phyloP scores from a whole-genome alignment of 495 filamentous ascomycete genomes.

The Alectoria sarmentosa region DNA sequence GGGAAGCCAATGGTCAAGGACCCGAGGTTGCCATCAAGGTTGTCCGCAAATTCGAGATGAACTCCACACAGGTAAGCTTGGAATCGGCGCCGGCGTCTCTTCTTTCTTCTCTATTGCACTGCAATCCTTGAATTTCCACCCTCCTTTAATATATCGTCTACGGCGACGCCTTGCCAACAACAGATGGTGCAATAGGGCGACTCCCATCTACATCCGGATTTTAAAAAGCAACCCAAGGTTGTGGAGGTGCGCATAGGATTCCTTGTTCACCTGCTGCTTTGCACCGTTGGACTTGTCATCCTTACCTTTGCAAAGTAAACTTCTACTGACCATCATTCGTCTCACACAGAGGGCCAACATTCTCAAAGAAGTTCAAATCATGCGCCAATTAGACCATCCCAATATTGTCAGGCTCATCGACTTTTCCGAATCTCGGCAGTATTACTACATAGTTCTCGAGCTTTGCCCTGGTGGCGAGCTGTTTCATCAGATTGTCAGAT shows the following conservation, averaged over 20 bases:
- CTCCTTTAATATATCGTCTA: slow-evolving; percentile 23
- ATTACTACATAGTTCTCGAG: slow-evolving; percentile 96
- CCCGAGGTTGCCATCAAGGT: slow-evolving; percentile 96
- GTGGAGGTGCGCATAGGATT: slow-evolving; percentile 81
- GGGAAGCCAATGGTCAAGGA: slow-evolving; percentile 58
- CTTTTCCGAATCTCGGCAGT: slow-evolving; percentile 88
- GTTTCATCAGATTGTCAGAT: slow-evolving; percentile 96
- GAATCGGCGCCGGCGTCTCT: slow-evolving; percentile 24
- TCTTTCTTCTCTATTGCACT: slow-evolving; percentile 25
- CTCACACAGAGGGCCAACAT: slow-evolving; percentile 80
- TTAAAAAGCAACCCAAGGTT: slow-evolving; percentile 87
- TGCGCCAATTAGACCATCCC: slow-evolving; percentile 91
- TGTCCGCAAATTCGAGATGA: slow-evolving; percentile 98
- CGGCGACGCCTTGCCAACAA: slow-evolving; percentile 35
- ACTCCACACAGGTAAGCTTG: slow-evolving; percentile 84
- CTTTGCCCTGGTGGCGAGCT: slow-evolving; percentile 92
- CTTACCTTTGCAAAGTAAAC: slow-evolving; percentile 3
- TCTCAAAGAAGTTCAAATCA: slow-evolving; percentile 97
- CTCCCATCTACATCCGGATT: slow-evolving; percentile 84
- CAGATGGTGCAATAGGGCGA: slow-evolving; percentile 55
- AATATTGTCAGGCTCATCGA: slow-evolving; percentile 90
- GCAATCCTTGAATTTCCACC: slow-evolving; percentile 23
- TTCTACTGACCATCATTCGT: slow-evolving; percentile 11
- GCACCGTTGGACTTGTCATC: slow-evolving; percentile 30
- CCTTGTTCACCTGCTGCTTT: slow-evolving; percentile 26